These are phyloP conservation scores for Phytophthora podocarpi DNA, from an alignment of 352 stramenopile species.

Conservation along the genomic window DNA sequence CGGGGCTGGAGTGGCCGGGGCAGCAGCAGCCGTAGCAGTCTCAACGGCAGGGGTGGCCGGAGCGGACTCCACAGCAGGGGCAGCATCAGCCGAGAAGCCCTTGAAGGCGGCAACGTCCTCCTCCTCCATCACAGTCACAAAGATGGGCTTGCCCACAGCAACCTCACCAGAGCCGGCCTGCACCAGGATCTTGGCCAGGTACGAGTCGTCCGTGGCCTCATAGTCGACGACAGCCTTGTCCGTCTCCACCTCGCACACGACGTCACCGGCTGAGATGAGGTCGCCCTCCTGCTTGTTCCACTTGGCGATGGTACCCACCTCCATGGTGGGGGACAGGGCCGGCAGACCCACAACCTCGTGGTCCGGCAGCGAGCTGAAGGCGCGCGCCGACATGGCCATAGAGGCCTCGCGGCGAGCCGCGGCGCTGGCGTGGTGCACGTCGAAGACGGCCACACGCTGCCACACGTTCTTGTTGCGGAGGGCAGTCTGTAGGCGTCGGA, in stretches of 20 bases:
- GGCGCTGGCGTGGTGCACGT: slow-evolving; percentile 37
- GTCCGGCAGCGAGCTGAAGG: slow-evolving; percentile 68
- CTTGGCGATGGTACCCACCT: slow-evolving; percentile 93
- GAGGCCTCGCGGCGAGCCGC: slow-evolving; percentile 29
- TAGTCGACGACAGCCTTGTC: slow-evolving; percentile 99
- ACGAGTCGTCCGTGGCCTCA: slow-evolving; percentile 95
- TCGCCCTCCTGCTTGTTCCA: slow-evolving; percentile 94
- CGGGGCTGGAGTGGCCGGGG: slow-evolving; percentile 23
- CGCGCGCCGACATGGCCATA: slow-evolving; percentile 30
- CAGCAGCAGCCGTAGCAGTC: slow-evolving; percentile 27
- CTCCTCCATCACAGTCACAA: slow-evolving; percentile 65
- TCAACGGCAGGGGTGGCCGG: slow-evolving; percentile 30
- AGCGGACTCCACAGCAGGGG: slow-evolving; percentile 32
- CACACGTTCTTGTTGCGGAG: slow-evolving; percentile 62
- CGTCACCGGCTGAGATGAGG: slow-evolving; percentile 90
- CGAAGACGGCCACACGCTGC: slow-evolving; percentile 60
- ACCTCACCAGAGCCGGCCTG: slow-evolving; percentile 88
- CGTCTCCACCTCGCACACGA: slow-evolving; percentile 97
- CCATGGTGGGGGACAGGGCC: slow-evolving; percentile 93
- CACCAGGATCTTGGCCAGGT: slow-evolving; percentile 96
- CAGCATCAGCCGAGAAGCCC: slow-evolving; percentile 53
- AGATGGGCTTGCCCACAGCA: slow-evolving; percentile 73
- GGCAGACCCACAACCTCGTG: slow-evolving; percentile 82
- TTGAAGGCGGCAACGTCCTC: slow-evolving; percentile 62
- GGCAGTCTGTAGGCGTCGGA: slow-evolving; percentile 35